Conservation (phyloP, 1,284 basidiomycete genomes). For the Ganoderma meredithae region DNA sequence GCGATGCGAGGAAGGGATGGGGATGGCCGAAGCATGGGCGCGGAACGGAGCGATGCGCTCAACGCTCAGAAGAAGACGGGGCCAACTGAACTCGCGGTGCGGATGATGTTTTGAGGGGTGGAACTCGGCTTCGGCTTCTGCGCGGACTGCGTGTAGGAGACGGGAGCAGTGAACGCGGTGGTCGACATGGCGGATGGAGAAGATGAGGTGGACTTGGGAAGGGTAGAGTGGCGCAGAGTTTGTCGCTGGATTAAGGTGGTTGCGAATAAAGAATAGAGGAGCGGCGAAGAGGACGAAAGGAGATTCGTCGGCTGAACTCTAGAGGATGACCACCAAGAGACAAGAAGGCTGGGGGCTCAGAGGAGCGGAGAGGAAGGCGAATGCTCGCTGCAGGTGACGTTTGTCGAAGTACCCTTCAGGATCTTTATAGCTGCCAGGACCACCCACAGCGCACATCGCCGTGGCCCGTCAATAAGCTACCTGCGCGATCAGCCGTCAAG, state of each 20-base stretch:
- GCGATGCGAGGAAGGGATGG: conserved; percentile 5
- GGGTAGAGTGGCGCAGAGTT: conserved; percentile 10
- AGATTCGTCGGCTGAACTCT: not conserved
- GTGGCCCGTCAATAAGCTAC: conserved; percentile 26
- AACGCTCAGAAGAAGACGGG: conserved; percentile 40
- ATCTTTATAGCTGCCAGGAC: conserved; percentile 19
- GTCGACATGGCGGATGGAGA: conserved; percentile 24
- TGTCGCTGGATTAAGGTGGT: conserved; percentile 14
- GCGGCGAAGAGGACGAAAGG: conserved; percentile 1
- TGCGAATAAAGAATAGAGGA: conserved; percentile 10
- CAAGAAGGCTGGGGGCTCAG: conserved; percentile 13
- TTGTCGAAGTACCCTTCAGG: conserved; percentile 14
- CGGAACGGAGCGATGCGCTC: conserved; percentile 12
- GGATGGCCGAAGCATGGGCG: conserved; percentile 9
- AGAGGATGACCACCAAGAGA: not conserved
- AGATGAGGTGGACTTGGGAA: conserved; percentile 5
- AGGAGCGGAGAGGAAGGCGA: conserved; percentile 21
- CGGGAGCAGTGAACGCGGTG: conserved; percentile 24
- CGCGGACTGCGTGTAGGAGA: conserved; percentile 29
- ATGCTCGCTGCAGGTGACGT: conserved; percentile 21
- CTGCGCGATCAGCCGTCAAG: conserved; percentile 33
- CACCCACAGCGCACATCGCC: conserved; percentile 21
- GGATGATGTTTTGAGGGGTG: conserved; percentile 36
- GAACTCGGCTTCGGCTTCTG: conserved; percentile 32
- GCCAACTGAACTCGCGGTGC: conserved; percentile 33